These are phyloP conservation scores for Stemphylium lycopersici DNA, from an alignment of 2,329 filamentous ascomycete species.

Conservation along the genomic window DNA sequence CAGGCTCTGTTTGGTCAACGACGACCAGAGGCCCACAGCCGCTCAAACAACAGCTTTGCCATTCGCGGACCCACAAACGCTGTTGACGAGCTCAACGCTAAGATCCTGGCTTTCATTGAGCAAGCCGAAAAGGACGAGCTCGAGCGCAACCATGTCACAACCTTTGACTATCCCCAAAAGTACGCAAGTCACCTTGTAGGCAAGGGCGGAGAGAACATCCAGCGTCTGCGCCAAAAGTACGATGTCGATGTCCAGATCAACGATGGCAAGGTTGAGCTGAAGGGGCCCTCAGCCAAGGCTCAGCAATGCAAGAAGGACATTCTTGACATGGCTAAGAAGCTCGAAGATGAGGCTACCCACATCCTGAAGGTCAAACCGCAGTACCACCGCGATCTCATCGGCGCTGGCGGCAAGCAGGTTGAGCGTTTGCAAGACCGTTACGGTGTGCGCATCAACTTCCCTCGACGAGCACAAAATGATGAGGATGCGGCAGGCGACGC, in stretches of 20 bases:
- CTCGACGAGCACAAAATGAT: constrained; percentile 70
- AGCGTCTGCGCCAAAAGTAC: constrained; percentile 70
- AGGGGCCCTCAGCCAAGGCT: constrained; percentile 93
- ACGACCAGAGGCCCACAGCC: constrained; percentile 58
- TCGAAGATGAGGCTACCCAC: constrained; percentile 90
- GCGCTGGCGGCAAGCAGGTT: constrained; percentile 83
- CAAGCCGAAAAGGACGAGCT: constrained; percentile 92
- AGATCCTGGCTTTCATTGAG: constrained; percentile 79
- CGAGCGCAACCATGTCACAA: constrained; percentile 84
- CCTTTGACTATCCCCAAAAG: constrained; percentile 94
- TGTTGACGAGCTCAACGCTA: constrained; percentile 73
- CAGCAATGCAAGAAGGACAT: constrained; percentile 87
- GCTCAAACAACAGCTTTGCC: constrained; percentile 63
- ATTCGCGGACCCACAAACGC: constrained; percentile 77
- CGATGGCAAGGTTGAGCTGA: constrained; percentile 92
- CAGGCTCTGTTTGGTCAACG: constrained; percentile 59
- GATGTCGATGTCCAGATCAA: constrained; percentile 85
- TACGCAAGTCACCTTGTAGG: constrained; percentile 85
- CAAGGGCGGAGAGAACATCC: constrained; percentile 71
- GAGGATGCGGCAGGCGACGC: constrained; percentile 68
- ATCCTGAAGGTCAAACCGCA: constrained; percentile 89
- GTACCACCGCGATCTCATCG: constrained; percentile 93
- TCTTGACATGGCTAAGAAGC: constrained; percentile 74
- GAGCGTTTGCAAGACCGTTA: constrained; percentile 92
- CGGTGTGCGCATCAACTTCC: constrained; percentile 95